These are phyloP conservation scores for Oryza australiensis DNA, from an alignment of 176 grass and related monocot species.

Conservation along the genomic window DNA sequence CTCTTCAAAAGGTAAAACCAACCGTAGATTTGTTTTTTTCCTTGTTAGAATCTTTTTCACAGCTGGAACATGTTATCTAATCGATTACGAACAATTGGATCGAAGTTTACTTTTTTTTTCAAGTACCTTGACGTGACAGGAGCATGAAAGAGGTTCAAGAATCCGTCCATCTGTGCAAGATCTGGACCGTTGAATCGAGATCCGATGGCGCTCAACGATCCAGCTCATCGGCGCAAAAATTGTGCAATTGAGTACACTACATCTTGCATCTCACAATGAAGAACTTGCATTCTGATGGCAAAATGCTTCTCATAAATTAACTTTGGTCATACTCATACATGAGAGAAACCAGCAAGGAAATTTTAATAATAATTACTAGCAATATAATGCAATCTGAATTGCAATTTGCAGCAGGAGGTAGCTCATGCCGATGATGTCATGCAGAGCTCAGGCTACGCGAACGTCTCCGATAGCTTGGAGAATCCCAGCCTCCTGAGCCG, in stretches of 20 bases:
- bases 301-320: constrained; percentile 32
- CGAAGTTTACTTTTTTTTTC: too few species aligned
- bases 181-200: not conserved
- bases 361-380: not conserved
- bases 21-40: too few species aligned
- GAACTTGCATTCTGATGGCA: constrained; percentile 5
- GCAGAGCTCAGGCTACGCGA: constrained; percentile 47
- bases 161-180: not conserved
- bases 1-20: not conserved
- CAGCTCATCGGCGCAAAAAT: not conserved
- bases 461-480: constrained; percentile 92
- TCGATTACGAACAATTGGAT: too few species aligned
- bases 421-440: not conserved
- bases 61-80: too few species aligned
- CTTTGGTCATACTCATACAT: not conserved
- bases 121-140: too few species aligned
- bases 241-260: not conserved
- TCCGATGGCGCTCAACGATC: not conserved
- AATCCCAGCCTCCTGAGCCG: constrained; percentile 93
- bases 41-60: too few species aligned
- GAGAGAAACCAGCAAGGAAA: constrained; percentile 13
- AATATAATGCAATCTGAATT: constrained; percentile 10
- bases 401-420: not conserved
- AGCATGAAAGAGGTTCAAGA: too few species aligned
- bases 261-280: not conserved